Evolutionary conservation across 208 protist genomes (phyloP).

Genomic region (Paratrypanosoma confusum): DNA sequence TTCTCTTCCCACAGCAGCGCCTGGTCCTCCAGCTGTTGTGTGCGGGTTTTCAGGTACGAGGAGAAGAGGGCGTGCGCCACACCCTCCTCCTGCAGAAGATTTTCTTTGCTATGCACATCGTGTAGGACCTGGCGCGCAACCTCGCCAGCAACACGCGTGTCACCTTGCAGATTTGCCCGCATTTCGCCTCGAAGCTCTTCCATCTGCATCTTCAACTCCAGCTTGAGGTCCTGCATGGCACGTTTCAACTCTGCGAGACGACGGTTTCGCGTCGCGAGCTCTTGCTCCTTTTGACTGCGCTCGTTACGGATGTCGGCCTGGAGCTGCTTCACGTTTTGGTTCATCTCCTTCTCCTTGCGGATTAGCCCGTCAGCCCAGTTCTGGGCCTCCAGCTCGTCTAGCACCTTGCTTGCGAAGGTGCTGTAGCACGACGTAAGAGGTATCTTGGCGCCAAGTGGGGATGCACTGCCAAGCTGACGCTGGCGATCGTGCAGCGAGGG

Average conservation of each 20-base stretch:
- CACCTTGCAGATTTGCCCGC: slow-evolving; percentile 55
- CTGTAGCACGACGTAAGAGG: slow-evolving; percentile 65
- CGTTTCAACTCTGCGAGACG: slow-evolving; percentile 48
- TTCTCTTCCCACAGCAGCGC: slow-evolving; percentile 70
- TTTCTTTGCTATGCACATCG: slow-evolving; percentile 13
- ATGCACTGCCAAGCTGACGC: not conserved
- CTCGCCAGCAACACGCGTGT: slow-evolving; percentile 36
- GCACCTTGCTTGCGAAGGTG: slow-evolving; percentile 61
- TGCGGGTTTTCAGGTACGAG: slow-evolving; percentile 54
- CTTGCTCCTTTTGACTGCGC: slow-evolving; percentile 62
- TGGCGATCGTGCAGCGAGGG: no score
- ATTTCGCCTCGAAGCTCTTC: slow-evolving; percentile 51
- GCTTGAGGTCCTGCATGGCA: slow-evolving; percentile 56
- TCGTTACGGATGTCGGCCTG: slow-evolving; percentile 73
- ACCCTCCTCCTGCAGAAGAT: slow-evolving; percentile 31
- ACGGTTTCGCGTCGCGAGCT: slow-evolving; percentile 55
- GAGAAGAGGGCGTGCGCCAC: slow-evolving; percentile 49
- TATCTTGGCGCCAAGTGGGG: no score
- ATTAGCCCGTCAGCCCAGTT: slow-evolving; percentile 84
- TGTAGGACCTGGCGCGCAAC: slow-evolving; percentile 39
- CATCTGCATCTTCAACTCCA: slow-evolving; percentile 46
- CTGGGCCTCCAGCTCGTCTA: slow-evolving; percentile 79
- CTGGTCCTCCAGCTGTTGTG: slow-evolving; percentile 52
- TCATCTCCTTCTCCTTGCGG: slow-evolving; percentile 76
- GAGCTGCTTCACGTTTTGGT: slow-evolving; percentile 89